Evolutionary conservation across 495 filamentous ascomycete genomes (phyloP), one percentile per base, ranked within the genome.

Genomic region (Xylaria nigripes): DNA sequence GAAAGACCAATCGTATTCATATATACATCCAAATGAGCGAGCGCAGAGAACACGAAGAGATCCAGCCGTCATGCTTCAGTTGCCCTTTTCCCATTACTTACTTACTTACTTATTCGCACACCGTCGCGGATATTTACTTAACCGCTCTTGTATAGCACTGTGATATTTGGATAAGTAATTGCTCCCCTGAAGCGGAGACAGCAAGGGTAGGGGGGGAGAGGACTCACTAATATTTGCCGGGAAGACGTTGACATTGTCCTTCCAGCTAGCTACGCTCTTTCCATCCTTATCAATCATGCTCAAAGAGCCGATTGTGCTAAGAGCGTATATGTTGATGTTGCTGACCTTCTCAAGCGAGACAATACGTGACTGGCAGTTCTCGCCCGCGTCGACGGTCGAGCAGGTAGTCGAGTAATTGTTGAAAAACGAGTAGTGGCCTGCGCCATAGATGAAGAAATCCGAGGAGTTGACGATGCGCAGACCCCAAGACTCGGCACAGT

Each of bases 371-470:
- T 83, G 80, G 70, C 80, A 83, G 54, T 72, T 72, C 65, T 79
- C 70, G 9, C 71, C 71, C 0, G 70, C 70, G 0, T 58, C 53
- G 9, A 71, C 71, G 4, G 70, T 72, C 16, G 71, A 75, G 62
- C 71, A 76, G 15, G 50, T 42, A 0, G 71, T 74, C 48, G 61
- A 68, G 65, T 79, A 79, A 59, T 77, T 68, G 58, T 82, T 79
- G 73, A 90, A 90, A 72, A 90, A 90, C 32, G 78, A 83, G 71
- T 90, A 90, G 13, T 86, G 66, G 7, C 87, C 87, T 7, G 82
- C 83, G 30, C 85, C 84, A 58, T 87, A 90, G 25, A 89, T 68
- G 36, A 77, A 60, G 13, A 90, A 72, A 52, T 80, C 71, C 1
- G 68, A 64, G 15, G 76, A 82, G 66, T 81, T 68, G 34, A 85